These are phyloP conservation scores for Boletus patriciae DNA, from an alignment of 768 basidiomycete genomes.

Conservation along the genomic window DNA sequence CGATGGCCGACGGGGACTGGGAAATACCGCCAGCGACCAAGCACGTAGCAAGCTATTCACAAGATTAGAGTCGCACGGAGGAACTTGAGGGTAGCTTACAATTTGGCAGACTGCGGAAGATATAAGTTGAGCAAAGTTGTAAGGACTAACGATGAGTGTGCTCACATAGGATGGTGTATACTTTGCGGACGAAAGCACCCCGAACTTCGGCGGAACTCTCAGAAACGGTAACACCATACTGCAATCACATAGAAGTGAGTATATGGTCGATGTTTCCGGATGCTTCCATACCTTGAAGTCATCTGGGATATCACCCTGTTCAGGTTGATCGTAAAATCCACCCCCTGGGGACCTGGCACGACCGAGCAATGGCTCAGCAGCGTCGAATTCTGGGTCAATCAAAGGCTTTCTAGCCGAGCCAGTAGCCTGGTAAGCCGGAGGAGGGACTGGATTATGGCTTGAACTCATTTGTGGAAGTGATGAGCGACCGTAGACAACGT, in stretches of 20 bases:
- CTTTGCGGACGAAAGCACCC: slow-evolving; percentile 86
- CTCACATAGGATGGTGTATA: slow-evolving; percentile 87
- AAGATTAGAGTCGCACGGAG: not conserved
- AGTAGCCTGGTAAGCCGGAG: slow-evolving; percentile 54
- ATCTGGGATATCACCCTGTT: slow-evolving; percentile 75
- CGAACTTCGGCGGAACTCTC: slow-evolving; percentile 79
- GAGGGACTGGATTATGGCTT: slow-evolving; percentile 53
- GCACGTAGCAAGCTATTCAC: slow-evolving; percentile 63
- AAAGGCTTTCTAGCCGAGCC: slow-evolving; percentile 40
- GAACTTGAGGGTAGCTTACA: slow-evolving; percentile 40
- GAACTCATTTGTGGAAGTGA: slow-evolving; percentile 49
- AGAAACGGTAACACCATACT: slow-evolving; percentile 82
- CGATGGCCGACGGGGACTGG: slow-evolving; percentile 54
- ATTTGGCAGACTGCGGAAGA: slow-evolving; percentile 62
- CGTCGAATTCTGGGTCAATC: slow-evolving; percentile 38
- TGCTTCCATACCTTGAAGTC: slow-evolving; percentile 81
- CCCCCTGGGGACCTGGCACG: slow-evolving; percentile 44
- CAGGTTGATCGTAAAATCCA: slow-evolving; percentile 74
- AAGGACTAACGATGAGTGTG: slow-evolving; percentile 7
- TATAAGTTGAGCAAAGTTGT: not conserved
- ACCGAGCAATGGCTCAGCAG: slow-evolving; percentile 57
- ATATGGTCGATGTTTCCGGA: not conserved
- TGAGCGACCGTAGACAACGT: slow-evolving; percentile 16
- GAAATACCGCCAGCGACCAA: slow-evolving; percentile 74
- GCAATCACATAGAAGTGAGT: slow-evolving; percentile 9